A percentile compares a stretch with the other conserved stretches of the same genome.
phyloP scores from a whole-genome alignment of 139 green algal species.

The Pycnococcus provasolii region DNA sequence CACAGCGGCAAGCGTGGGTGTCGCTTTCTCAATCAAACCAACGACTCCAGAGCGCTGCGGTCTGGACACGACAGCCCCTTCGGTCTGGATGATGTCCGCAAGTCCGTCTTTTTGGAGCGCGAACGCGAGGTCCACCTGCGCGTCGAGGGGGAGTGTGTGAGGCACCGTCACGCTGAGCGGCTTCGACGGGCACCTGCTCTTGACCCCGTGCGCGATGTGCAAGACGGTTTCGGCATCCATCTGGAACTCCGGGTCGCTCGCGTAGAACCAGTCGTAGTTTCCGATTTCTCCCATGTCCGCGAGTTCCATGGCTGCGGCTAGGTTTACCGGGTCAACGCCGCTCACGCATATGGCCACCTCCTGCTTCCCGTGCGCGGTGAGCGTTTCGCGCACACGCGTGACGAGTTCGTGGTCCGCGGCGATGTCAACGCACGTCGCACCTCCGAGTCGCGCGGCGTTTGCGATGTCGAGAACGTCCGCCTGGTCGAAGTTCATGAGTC shows the following conservation, averaged over 20 bases:
- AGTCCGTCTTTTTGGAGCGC: slow-evolving; percentile 22
- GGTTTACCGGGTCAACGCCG: slow-evolving; percentile 19
- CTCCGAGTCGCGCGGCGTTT: slow-evolving; percentile 25
- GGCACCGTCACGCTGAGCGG: slow-evolving; percentile 36
- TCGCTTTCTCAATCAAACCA: slow-evolving; percentile 34
- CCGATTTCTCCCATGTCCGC: slow-evolving; percentile 37
- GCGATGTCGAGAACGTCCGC: slow-evolving; percentile 26
- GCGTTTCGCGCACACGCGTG: slow-evolving; percentile 8
- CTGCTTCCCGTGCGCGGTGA: slow-evolving; percentile 27
- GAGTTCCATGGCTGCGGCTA: slow-evolving; percentile 20
- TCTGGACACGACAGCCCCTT: slow-evolving; percentile 30
- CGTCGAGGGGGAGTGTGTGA: slow-evolving; percentile 35
- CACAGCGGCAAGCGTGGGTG: slow-evolving; percentile 25
- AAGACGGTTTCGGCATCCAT: slow-evolving; percentile 32
- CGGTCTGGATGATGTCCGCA: slow-evolving; percentile 36
- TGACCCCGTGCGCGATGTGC: slow-evolving; percentile 22
- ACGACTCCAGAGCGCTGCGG: slow-evolving; percentile 22
- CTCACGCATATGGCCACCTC: slow-evolving; percentile 27
- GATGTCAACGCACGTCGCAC: slow-evolving; percentile 34
- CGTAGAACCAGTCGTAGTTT: slow-evolving; percentile 34
- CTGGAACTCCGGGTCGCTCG: slow-evolving; percentile 25
- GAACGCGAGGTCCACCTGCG: slow-evolving; percentile 20
- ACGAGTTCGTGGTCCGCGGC: slow-evolving; percentile 35
- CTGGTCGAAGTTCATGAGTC: slow-evolving; percentile 32
- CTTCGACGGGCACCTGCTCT: slow-evolving; percentile 26